Conservation (phyloP, 2,329 filamentous ascomycete species). For the Phyllosticta paracitricarpa region DNA sequence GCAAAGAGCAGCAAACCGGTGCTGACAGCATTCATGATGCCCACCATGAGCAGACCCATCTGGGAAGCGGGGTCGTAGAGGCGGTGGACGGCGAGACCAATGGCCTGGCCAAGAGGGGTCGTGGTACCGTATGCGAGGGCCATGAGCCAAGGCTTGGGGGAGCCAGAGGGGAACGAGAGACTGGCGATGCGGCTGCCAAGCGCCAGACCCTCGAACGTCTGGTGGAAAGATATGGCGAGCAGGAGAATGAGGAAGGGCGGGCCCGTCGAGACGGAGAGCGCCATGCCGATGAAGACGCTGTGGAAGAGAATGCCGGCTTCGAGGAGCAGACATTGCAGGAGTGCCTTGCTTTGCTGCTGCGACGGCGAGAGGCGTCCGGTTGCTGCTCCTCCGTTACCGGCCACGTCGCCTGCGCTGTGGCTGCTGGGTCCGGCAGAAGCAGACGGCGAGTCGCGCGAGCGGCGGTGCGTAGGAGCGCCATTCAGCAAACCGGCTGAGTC, state of each 20-base stretch:
- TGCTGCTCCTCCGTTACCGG: not conserved
- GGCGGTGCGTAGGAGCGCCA: conserved; percentile 13
- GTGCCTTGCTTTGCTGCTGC: conserved; percentile 46
- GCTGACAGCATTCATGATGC: conserved; percentile 41
- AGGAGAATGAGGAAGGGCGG: conserved; percentile 55
- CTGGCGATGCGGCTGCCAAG: conserved; percentile 61
- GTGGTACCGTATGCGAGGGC: conserved; percentile 52
- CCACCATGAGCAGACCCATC: conserved; percentile 39
- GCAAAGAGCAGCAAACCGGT: conserved; percentile 40
- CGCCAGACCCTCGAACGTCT: conserved; percentile 60
- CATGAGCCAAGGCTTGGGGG: conserved; percentile 65
- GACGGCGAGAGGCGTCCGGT: conserved; percentile 9
- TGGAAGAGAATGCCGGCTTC: conserved; percentile 74
- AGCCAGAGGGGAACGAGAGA: conserved; percentile 59
- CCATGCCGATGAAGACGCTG: conserved; percentile 67
- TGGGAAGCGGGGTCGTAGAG: conserved; percentile 40
- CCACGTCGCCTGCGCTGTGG: not conserved
- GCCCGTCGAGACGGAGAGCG: conserved; percentile 57
- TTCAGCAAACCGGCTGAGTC: conserved; percentile 25
- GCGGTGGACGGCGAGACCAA: conserved; percentile 40
- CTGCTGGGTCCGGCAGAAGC: not conserved
- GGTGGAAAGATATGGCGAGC: conserved; percentile 62
- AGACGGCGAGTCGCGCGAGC: not conserved
- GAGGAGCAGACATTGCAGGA: conserved; percentile 63
- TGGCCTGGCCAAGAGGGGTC: conserved; percentile 41